phyloP scores from a whole-genome alignment of 2,329 filamentous ascomycete genomes.

The Aspergillus fischeri region DNA sequence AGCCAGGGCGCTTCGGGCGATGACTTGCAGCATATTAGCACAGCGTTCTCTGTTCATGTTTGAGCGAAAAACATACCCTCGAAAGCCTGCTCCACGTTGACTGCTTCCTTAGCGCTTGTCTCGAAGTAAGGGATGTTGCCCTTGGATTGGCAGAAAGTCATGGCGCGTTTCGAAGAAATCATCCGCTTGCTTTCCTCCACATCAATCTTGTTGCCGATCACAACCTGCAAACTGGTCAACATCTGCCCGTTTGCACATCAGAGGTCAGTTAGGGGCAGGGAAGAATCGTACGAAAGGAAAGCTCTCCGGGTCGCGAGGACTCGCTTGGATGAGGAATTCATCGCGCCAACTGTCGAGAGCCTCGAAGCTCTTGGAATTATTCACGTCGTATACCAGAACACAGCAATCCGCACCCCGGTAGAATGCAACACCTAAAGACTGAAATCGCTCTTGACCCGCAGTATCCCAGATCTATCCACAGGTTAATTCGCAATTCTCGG shows the following conservation, averaged over 20 bases:
- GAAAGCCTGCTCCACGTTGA: conserved; percentile 91
- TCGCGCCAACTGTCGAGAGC: conserved; percentile 97
- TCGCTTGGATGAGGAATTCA: conserved; percentile 96
- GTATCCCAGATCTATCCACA: conserved; percentile 84
- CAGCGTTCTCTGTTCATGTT: background rate
- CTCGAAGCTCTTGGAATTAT: conserved; percentile 98
- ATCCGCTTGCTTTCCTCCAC: conserved; percentile 96
- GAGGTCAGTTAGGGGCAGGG: background rate
- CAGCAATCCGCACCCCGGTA: conserved; percentile 98
- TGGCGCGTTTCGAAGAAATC: conserved; percentile 92
- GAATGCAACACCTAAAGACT: conserved; percentile 94
- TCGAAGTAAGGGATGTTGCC: conserved; percentile 98
- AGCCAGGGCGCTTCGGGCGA: conserved; percentile 88
- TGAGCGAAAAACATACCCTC: conserved; percentile 51
- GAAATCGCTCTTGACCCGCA: conserved; percentile 93
- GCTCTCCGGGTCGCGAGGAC: conserved; percentile 90
- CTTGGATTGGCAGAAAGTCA: conserved; percentile 97
- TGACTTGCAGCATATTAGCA: conserved; percentile 57
- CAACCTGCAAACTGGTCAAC: conserved; percentile 56
- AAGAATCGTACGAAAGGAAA: conserved; percentile 85
- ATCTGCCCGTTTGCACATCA: background rate
- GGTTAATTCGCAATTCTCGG: conserved; percentile 4
- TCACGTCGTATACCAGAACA: conserved; percentile 96
- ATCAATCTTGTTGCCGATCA: conserved; percentile 98
- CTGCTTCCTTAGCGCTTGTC: conserved; percentile 96